Base-by-base conservation (phyloP, 2,329 filamentous ascomycete species). In the Chaetomiaceae sp. region DNA sequence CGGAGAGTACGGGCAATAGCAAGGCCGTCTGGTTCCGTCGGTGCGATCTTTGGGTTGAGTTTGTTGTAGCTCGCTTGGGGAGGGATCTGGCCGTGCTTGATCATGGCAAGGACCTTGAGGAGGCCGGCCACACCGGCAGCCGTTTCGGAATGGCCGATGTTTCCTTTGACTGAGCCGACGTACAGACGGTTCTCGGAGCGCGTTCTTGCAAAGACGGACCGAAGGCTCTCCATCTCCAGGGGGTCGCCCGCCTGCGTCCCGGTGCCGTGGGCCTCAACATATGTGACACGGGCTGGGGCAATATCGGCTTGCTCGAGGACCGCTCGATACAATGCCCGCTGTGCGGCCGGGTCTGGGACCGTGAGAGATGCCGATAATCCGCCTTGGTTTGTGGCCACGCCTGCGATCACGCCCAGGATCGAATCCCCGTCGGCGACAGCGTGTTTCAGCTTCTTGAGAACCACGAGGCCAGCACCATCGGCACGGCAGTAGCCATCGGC, bases 211-310 rank as follows among this genome's bases (percentile, higher is more conserved):
- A 48, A 48, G 3, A 19, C 16, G 4, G 31, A 19, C 1, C 25
- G 17, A 1, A 48, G 37, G 5, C 13, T 17, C 4, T n/a, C 8
- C 27, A 48, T 48, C 17, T 44, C 45, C 13, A 30, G 23, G 9
- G 34, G 17, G 23, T 50, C 47, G 5, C 47, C 47, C 2, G 25
- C 50, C 35, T 54, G 60, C 79, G 82, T 86, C 49, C 82, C 82
- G 10, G 82, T 86, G 13, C 82, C 82, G 63, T 86, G 82, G 74
- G 84, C 79, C 62, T 86, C 82, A 12, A 85, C 77, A 58, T 82
- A 84, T 62, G 73, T 75, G 51, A 85, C 73, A 45, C 81, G 75
- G 54, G 77, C 72, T 1, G 81, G 79, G 57, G 81, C 74, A 20
- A 83, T 68, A 52, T 77, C 75, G 27, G 79, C 76, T 35, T 77